Evolutionary conservation across 116 monocot genomes (phyloP).

Genomic region (Thalassia testudinum): DNA sequence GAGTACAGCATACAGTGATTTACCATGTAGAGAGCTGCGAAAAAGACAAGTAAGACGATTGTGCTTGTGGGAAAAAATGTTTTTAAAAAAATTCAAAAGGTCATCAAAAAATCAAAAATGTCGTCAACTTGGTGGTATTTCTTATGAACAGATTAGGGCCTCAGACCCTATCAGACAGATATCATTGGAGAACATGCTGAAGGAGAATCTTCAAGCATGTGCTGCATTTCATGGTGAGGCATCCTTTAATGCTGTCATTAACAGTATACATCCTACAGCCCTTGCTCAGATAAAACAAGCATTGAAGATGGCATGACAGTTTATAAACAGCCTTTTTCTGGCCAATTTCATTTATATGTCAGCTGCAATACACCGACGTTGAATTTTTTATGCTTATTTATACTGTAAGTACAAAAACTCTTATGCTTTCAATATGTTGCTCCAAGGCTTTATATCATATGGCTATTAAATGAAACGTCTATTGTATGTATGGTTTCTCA

Average conservation of each 20-base stretch:
- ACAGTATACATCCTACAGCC: slow-evolving; percentile 84
- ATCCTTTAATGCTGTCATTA: slow-evolving; percentile 71
- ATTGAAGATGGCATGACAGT: slow-evolving; percentile 48
- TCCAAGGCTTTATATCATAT: background rate
- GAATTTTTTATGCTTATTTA: background rate
- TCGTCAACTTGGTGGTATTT: too few species aligned
- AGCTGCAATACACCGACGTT: background rate
- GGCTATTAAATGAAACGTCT: background rate
- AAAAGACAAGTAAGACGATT: slow-evolving; percentile 35
- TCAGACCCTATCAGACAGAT: slow-evolving; percentile 80
- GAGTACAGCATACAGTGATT: slow-evolving; percentile 26
- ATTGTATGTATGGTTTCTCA: background rate
- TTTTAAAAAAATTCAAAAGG: too few species aligned
- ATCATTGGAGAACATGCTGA: slow-evolving; percentile 64
- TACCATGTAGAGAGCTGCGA: slow-evolving; percentile 62
- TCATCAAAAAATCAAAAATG: too few species aligned
- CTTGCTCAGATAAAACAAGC: slow-evolving; percentile 88
- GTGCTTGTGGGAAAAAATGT: too few species aligned
- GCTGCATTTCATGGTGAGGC: slow-evolving; percentile 69
- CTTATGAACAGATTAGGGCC: slow-evolving; percentile 54
- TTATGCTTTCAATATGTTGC: background rate
- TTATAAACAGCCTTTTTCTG: background rate
- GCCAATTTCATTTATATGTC: background rate
- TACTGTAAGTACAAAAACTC: background rate
- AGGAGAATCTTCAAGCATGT: slow-evolving; percentile 77